Conservation (phyloP, 768 basidiomycete genomes). For the Lactarius quietus region DNA sequence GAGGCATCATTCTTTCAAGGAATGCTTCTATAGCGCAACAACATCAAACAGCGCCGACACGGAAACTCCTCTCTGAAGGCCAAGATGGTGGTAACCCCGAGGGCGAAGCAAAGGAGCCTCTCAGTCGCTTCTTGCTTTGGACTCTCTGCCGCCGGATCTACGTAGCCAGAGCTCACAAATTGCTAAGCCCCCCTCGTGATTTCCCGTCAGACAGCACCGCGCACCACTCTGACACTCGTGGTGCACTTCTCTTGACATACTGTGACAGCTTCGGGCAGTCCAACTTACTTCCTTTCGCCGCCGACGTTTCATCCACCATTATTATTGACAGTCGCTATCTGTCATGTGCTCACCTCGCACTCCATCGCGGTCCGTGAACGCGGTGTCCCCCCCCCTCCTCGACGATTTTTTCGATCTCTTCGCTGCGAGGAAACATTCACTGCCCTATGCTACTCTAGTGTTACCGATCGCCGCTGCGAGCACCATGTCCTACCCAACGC, state of each 20-base stretch:
- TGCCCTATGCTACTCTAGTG: not conserved
- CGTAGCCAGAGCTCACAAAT: constrained; percentile 22
- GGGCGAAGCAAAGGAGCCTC: constrained; percentile 5
- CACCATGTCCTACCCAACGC: not conserved
- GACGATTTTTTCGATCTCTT: constrained; percentile 10
- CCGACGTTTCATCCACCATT: constrained; percentile 20
- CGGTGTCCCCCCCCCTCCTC: not conserved
- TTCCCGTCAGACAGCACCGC: constrained; percentile 16
- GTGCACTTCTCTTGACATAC: constrained; percentile 8
- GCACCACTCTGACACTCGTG: constrained; percentile 20
- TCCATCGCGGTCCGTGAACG: constrained; percentile 8
- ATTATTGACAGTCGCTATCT: constrained; percentile 21
- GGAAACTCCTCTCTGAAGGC: constrained; percentile 16
- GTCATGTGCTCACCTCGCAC: constrained; percentile 16
- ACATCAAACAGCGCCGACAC: constrained; percentile 10
- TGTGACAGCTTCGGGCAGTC: constrained; percentile 22
- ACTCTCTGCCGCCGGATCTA: constrained; percentile 20
- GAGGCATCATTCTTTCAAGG: constrained; percentile 17
- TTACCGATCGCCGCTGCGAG: constrained; percentile 12
- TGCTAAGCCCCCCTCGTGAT: constrained; percentile 18
- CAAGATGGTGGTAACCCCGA: constrained; percentile 24
- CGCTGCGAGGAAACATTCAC: not conserved
- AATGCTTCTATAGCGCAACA: constrained; percentile 21
- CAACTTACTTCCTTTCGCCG: constrained; percentile 22
- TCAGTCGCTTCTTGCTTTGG: not conserved